Conservation (phyloP, 2,329 filamentous ascomycete species). For the Colletotrichum tofieldiae region DNA sequence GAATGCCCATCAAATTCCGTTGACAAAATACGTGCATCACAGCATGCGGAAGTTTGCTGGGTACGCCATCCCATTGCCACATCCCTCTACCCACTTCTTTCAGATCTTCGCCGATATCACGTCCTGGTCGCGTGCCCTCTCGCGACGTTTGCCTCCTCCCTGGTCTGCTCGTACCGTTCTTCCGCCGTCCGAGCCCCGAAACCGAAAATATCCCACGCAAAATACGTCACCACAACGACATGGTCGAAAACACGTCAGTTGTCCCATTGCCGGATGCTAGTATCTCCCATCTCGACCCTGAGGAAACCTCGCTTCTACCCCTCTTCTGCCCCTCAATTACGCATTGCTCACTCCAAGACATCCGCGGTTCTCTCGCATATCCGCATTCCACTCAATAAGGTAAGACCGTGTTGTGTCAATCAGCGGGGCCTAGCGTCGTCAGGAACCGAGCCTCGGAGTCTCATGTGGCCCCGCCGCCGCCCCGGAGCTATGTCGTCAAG, state of each 20-base stretch:
- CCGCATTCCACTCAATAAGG: constrained; percentile 40
- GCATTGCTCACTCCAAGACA: constrained; percentile 25
- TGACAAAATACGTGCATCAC: constrained; percentile 35
- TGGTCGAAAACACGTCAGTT: background rate
- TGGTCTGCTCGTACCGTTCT: constrained; percentile 17
- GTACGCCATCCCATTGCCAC: constrained; percentile 7
- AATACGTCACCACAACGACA: constrained; percentile 39
- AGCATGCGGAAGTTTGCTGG: constrained; percentile 29
- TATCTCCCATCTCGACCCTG: constrained; percentile 17
- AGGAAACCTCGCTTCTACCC: constrained; percentile 18
- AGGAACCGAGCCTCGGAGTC: constrained; percentile 25
- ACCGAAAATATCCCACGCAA: constrained; percentile 21
- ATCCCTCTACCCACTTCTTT: constrained; percentile 3
- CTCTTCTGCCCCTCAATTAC: constrained; percentile 24
- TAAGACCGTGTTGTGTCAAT: constrained; percentile 19
- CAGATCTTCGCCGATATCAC: constrained; percentile 13
- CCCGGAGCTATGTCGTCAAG: constrained; percentile 26
- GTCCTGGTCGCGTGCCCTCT: constrained; percentile 29
- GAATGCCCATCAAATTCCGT: constrained; percentile 1
- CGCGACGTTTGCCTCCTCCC: constrained; percentile 15
- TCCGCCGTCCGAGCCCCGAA: constrained; percentile 6
- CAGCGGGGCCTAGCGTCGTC: constrained; percentile 28
- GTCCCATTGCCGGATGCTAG: background rate
- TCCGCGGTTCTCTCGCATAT: constrained; percentile 6
- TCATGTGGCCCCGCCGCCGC: constrained; percentile 23